Evolutionary conservation across 2,329 filamentous ascomycete species (phyloP).

Genomic region (Xylaria sp.): DNA sequence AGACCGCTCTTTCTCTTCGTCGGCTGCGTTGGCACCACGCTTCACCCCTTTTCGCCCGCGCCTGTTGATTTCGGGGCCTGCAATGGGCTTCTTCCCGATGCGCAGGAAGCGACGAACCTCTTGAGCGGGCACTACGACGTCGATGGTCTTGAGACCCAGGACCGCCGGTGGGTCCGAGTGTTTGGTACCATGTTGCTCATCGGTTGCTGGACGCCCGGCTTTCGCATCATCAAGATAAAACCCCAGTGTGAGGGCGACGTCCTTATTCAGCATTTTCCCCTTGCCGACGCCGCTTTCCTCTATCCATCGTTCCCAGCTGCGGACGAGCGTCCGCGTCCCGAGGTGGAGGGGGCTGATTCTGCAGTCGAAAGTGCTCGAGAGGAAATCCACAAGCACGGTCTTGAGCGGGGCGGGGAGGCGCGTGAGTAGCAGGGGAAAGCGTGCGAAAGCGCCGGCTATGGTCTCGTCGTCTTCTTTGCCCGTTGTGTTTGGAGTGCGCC

Average conservation of each 20-base stretch:
- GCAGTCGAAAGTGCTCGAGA: constrained; percentile 61
- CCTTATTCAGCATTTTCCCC: constrained; percentile 47
- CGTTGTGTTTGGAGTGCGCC: neutral
- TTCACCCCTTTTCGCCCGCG: too few species aligned
- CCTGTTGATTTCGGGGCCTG: neutral
- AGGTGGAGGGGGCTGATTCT: constrained; percentile 57
- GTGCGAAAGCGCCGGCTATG: constrained; percentile 44
- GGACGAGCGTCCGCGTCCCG: constrained; percentile 56
- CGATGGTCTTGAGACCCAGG: constrained; percentile 52
- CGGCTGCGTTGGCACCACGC: constrained; percentile 41
- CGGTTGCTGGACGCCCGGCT: neutral
- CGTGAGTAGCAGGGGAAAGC: constrained; percentile 58
- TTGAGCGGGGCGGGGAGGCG: constrained; percentile 62
- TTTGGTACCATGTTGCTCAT: neutral
- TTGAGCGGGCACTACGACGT: constrained; percentile 56
- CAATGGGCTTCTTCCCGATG: constrained; percentile 40
- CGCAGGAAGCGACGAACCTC: constrained; percentile 55
- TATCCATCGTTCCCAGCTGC: constrained; percentile 59
- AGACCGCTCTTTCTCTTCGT: neutral
- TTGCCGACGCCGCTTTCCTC: constrained; percentile 44
- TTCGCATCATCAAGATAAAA: constrained; percentile 50
- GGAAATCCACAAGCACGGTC: constrained; percentile 54
- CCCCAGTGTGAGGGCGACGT: constrained; percentile 57
- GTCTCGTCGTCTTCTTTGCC: neutral
- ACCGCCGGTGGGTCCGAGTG: neutral